A percentile compares a stretch with the other conserved stretches of the same genome.
phyloP scores from a whole-genome alignment of 352 stramenopile genomes.

The Peronospora farinosa region DNA sequence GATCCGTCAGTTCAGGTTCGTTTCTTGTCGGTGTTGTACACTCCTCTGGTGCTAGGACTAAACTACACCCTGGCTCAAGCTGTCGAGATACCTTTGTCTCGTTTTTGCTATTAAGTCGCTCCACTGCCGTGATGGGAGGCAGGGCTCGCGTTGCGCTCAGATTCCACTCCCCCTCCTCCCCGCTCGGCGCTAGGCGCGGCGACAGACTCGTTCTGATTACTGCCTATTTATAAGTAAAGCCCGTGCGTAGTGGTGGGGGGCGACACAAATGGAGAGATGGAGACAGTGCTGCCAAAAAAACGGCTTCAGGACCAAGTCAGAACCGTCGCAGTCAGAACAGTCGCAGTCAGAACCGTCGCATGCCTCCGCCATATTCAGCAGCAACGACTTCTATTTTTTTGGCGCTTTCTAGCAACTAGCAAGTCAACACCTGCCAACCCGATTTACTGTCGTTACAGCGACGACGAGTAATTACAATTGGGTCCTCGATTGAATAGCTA shows the following conservation, averaged over 20 bases:
- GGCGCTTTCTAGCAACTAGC: not conserved
- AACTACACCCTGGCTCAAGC: constrained; percentile 4
- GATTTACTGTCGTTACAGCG: not conserved
- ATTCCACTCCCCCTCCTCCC: constrained; percentile 22
- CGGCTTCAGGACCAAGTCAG: constrained; percentile 2
- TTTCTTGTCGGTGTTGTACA: constrained; percentile 15
- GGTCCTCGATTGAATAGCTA: too few species aligned
- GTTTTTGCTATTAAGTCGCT: constrained; percentile 8
- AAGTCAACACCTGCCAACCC: too few species aligned
- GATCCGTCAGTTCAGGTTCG: constrained; percentile 14
- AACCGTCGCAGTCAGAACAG: not conserved
- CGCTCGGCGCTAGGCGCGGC: constrained; percentile 5
- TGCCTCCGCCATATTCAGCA: not conserved
- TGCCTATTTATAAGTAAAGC: constrained; percentile 30
- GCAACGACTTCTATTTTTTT: constrained; percentile 12
- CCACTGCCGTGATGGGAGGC: constrained; percentile 14
- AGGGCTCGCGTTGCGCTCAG: constrained; percentile 14
- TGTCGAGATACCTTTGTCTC: constrained; percentile 6
- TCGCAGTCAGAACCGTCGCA: constrained; percentile 1
- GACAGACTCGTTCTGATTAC: constrained; percentile 27
- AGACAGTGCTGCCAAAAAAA: constrained; percentile 8
- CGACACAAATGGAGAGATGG: not conserved
- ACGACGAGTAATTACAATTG: not conserved
- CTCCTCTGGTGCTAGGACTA: constrained; percentile 3
- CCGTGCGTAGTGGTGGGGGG: not conserved